Evolutionary conservation across 306 rosid genomes (phyloP).

Genomic region (Cucumis melo): DNA sequence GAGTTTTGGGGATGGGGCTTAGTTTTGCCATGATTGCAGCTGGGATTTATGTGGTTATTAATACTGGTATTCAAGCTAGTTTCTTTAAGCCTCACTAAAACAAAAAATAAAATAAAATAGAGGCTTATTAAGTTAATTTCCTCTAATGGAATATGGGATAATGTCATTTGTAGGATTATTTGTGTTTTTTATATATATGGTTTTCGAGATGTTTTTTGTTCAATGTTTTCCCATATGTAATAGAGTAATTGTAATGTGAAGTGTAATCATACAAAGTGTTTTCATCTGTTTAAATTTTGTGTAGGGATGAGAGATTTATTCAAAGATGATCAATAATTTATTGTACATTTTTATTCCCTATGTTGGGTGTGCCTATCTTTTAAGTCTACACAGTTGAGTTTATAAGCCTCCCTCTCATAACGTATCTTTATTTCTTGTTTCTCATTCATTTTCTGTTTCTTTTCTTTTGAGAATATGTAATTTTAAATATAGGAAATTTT

Average conservation of each 20-base stretch:
- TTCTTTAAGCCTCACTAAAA: constrained; percentile 34
- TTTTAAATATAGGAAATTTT: too few relatives aligned
- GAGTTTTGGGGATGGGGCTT: constrained; percentile 17
- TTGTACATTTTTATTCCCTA: background rate
- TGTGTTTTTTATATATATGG: background rate
- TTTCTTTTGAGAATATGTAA: too few relatives aligned
- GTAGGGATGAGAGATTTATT: background rate
- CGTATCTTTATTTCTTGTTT: too few relatives aligned
- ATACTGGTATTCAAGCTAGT: constrained; percentile 16
- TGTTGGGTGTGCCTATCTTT: background rate
- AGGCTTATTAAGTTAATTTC: background rate
- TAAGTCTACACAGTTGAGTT: too few relatives aligned
- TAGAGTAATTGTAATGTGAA: background rate
- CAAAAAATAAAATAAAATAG: background rate
- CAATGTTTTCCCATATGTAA: background rate
- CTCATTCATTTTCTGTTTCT: too few relatives aligned
- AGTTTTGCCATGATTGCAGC: constrained; percentile 21
- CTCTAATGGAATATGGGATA: background rate
- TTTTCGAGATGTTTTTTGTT: background rate
- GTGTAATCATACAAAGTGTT: background rate
- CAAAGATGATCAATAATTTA: background rate
- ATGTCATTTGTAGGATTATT: background rate
- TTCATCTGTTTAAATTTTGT: background rate
- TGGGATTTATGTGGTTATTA: constrained; percentile 18
- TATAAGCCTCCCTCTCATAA: too few relatives aligned